These are phyloP conservation scores for Rubia peregrina DNA, from an alignment of 305 asterid species.

Conservation along the genomic window DNA sequence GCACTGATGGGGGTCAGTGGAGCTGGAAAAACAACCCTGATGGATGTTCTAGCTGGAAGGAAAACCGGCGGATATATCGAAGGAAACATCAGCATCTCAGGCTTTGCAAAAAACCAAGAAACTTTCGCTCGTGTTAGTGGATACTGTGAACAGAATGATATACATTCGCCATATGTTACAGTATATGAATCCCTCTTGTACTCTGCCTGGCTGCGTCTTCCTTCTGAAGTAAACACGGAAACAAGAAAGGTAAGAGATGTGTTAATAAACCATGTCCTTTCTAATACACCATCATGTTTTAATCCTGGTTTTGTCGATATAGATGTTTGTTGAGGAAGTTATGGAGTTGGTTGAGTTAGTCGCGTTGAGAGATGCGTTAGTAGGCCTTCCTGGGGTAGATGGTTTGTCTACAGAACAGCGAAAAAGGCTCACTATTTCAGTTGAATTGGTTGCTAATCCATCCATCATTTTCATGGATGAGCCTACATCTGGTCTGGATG, in stretches of 20 bases:
- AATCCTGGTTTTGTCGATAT: not conserved
- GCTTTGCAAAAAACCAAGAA: constrained; percentile 76
- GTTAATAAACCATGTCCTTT: not conserved
- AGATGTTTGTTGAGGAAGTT: constrained; percentile 93
- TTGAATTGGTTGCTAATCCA: constrained; percentile 91
- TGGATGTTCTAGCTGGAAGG: constrained; percentile 96
- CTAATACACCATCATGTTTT: not conserved
- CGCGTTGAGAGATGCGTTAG: constrained; percentile 56
- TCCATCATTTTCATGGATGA: constrained; percentile 98
- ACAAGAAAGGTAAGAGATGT: constrained; percentile 42
- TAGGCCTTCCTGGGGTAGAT: constrained; percentile 94
- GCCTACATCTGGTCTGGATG: constrained; percentile 95
- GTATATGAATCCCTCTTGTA: constrained; percentile 80
- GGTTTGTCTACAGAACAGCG: constrained; percentile 96
- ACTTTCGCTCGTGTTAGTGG: constrained; percentile 95
- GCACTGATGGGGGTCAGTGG: constrained; percentile 96
- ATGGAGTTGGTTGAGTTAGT: constrained; percentile 89
- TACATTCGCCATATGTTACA: constrained; percentile 85
- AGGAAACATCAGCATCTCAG: constrained; percentile 77
- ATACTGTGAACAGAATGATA: constrained; percentile 89
- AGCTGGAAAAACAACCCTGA: constrained; percentile 94
- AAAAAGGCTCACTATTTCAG: constrained; percentile 89
- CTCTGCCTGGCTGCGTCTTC: constrained; percentile 94
- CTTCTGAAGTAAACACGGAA: constrained; percentile 56
- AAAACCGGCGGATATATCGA: constrained; percentile 85